These are phyloP conservation scores for Ottelia alismoides DNA, from an alignment of 106 monocot species.

Conservation along the genomic window DNA sequence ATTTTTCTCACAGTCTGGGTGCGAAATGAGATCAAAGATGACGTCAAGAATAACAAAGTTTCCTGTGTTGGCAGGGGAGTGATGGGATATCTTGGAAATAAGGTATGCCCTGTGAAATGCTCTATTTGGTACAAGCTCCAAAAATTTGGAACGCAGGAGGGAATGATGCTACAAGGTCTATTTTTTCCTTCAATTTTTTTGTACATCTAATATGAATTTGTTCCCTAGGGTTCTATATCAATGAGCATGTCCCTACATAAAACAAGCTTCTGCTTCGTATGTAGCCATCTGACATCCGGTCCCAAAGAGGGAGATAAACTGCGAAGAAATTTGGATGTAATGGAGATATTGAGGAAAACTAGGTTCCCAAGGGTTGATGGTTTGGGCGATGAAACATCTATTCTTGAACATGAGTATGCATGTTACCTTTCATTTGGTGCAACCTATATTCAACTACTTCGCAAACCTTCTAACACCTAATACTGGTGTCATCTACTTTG, in stretches of 20 bases:
- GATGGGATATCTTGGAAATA: conserved; percentile 78
- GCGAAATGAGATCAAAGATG: conserved; percentile 37
- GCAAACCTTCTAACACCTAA: background rate
- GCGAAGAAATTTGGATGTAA: conserved; percentile 66
- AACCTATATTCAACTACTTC: background rate
- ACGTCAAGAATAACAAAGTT: conserved; percentile 56
- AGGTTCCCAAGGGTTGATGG: conserved; percentile 50
- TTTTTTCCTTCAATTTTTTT: background rate
- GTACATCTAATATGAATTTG: background rate
- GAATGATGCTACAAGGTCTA: conserved; percentile 5
- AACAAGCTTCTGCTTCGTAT: conserved; percentile 79
- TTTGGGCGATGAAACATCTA: conserved; percentile 30
- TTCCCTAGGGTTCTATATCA: conserved; percentile 59
- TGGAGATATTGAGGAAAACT: conserved; percentile 68
- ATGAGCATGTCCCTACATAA: conserved; percentile 74
- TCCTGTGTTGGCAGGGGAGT: conserved; percentile 63
- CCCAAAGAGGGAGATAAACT: conserved; percentile 73
- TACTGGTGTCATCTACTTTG: conserved; percentile 57
- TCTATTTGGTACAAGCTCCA: background rate
- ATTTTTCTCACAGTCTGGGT: conserved; percentile 68
- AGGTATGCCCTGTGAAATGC: conserved; percentile 12
- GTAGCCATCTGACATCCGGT: conserved; percentile 69
- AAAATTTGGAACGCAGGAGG: background rate
- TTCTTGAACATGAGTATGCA: conserved; percentile 67
- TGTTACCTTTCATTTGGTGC: background rate